phyloP scores from a whole-genome alignment of 306 rosid genomes.

The Pterocarpus macrocarpus region DNA sequence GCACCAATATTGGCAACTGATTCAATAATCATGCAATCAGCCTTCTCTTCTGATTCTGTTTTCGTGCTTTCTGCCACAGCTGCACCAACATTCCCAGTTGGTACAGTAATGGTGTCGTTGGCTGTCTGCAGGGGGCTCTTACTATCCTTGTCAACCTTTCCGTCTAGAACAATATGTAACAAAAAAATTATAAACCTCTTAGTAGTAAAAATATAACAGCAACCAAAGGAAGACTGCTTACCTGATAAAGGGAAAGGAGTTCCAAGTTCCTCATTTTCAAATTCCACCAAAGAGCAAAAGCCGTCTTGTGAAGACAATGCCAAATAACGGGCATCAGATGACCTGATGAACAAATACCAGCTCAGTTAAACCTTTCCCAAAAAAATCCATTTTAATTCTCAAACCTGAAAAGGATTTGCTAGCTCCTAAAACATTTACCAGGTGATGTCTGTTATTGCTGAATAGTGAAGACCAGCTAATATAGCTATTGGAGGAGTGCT shows the following conservation, averaged over 20 bases:
- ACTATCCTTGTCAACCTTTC: conserved; percentile 48
- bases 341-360: conserved; percentile 65
- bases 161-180: conserved; percentile 48
- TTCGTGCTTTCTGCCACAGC: conserved; percentile 35
- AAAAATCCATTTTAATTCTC: conserved; percentile 19
- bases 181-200: conserved; percentile 18
- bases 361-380: conserved; percentile 41
- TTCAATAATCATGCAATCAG: conserved; percentile 47
- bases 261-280: conserved; percentile 85
- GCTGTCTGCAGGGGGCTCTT: conserved; percentile 44
- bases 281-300: conserved; percentile 87
- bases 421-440: conserved; percentile 65
- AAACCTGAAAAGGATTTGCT: conserved; percentile 37
- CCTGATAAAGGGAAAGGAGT: conserved; percentile 65
- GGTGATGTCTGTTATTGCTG: conserved; percentile 88
- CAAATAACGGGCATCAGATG: conserved; percentile 79
- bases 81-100: conserved; percentile 23
- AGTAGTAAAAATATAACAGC: conserved; percentile 7
- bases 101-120: conserved; percentile 40
- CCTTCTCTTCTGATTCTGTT: conserved; percentile 46
- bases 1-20: conserved; percentile 21
- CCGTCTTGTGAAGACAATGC: conserved; percentile 97
- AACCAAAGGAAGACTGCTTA: conserved; percentile 40
- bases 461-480: conserved; percentile 90
- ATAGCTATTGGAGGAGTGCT: conserved; percentile 78